Percentiles rank a stretch among this genome's conserved stretches.
Evolutionary conservation across 2,329 filamentous ascomycete genomes (phyloP).

Genomic region (Colletotrichum tropicicola): DNA sequence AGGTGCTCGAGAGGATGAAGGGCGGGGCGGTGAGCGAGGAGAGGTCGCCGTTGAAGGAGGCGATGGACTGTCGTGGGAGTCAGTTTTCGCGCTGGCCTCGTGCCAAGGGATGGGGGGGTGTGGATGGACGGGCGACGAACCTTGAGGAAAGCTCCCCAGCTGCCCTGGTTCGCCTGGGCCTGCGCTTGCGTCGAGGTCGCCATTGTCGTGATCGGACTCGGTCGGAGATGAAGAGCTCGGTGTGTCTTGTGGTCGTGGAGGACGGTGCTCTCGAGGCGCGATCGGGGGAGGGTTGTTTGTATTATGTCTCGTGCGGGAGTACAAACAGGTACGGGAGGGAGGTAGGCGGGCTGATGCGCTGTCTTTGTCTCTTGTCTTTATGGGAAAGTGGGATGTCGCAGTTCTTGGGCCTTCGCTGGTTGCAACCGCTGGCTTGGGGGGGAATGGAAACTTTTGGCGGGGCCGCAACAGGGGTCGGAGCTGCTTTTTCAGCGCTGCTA

Average conservation of each 20-base stretch:
- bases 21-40: constrained; percentile 83
- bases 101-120: not conserved
- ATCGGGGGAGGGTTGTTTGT: not conserved
- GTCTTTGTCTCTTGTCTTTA: not conserved
- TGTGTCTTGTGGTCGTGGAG: not conserved
- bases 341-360: constrained; percentile 4
- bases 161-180: constrained; percentile 15
- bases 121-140: not conserved
- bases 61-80: constrained; percentile 67
- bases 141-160: constrained; percentile 28
- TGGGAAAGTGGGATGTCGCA: constrained; percentile 18
- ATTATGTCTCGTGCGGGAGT: not conserved
- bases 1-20: constrained; percentile 83
- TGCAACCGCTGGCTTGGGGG: not conserved
- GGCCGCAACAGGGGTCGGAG: constrained; percentile 15
- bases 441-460: constrained; percentile 9
- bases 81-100: too few species aligned
- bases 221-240: too few species aligned
- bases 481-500: constrained; percentile 11
- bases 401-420: not conserved
- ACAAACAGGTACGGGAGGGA: not conserved
- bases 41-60: constrained; percentile 84
- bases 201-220: too few species aligned
- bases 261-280: too few species aligned
- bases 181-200: constrained; percentile 20